phyloP scores from a whole-genome alignment of 129 eudicot species.

The Chrysanthemum lavandulifolium region DNA sequence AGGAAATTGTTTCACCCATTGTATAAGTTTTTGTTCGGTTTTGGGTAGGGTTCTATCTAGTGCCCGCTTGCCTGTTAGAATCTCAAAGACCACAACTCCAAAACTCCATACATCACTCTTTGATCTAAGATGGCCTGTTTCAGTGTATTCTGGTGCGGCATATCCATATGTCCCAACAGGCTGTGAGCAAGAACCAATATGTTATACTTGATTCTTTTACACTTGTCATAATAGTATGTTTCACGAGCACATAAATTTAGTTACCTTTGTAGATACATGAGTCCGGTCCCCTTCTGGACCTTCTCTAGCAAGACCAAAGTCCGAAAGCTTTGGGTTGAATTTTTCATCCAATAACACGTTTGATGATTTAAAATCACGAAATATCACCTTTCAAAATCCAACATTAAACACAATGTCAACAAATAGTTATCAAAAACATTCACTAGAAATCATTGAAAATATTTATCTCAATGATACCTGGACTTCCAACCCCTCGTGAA shows the following conservation, averaged over 20 bases:
- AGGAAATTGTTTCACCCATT: conserved; percentile 75
- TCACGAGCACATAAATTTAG: neutral
- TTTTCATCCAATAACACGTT: conserved; percentile 72
- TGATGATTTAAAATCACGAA: conserved; percentile 77
- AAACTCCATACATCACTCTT: conserved; percentile 83
- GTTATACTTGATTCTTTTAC: neutral
- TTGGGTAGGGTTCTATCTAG: conserved; percentile 55
- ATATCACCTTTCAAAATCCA: conserved; percentile 50
- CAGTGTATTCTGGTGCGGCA: conserved; percentile 82
- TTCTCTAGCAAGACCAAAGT: conserved; percentile 88
- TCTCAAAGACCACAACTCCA: conserved; percentile 76
- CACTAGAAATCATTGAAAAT: neutral
- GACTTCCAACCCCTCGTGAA: conserved; percentile 64
- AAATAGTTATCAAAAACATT: conserved; percentile 2
- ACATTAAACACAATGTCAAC: conserved; percentile 12
- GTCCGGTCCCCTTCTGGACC: conserved; percentile 67
- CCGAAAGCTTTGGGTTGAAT: conserved; percentile 74
- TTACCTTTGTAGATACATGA: conserved; percentile 84
- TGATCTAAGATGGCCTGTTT: conserved; percentile 59
- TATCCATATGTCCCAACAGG: conserved; percentile 84
- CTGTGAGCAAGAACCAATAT: conserved; percentile 26
- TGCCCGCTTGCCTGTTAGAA: conserved; percentile 62
- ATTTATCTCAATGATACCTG: conserved; percentile 38
- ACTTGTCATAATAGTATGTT: too few relatives aligned
- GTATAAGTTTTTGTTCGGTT: conserved; percentile 60